Evolutionary conservation across 1,139 yeast genomes (phyloP), one percentile per base, ranked within the genome.

Genomic region (Torulaspora pretoriensis): DNA sequence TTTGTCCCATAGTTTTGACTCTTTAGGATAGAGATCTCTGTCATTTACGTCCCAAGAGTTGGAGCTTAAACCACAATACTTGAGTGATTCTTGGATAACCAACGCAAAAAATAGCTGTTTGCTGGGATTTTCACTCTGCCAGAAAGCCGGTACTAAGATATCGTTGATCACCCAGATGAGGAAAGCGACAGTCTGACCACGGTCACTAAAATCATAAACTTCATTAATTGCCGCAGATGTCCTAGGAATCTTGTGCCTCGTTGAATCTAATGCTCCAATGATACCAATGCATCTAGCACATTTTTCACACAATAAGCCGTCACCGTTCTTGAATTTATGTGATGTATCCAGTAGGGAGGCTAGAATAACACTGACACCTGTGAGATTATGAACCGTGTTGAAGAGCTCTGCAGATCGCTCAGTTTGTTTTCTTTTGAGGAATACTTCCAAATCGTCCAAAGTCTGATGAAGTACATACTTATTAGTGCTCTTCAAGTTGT

Each of bases 101-200:
- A 78, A 85, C 0, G 97, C 96, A 28, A 90, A 74, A 59, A 83
- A 86, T 50, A 86, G 72, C 61, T 94, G 98, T 42, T 81, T 80
- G 22, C 80, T 78, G 0, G 98, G 96, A 59, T 89, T 89, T 38
- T 83, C 85, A 1, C 97, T 83, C 1, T 96, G 89, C 79, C 95
- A 83, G 62, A 89, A 90, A 2, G 88, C 78, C 35, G 85, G 86
- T 8, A 90, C 83, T 13, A 94, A 71, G 51, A 80, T 74, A 42
- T 76, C 75, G 52, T 86, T 84, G 38, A 90, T 70, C 46, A 90
- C 79, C 53, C 76, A 74, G 4, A 79, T 70, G 13, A 89, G 72
- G 58, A 92, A 88, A 3, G 71, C 72, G 3, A 80, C 70, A 29
- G 80, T 78, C 55, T 89, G 96, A 3, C 63, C 62, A n/a, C 70